Percentiles rank a stretch among this genome's conserved stretches.
These are phyloP conservation scores for Aspergillus hancockii DNA, from an alignment of 495 filamentous ascomycete genomes.

Conservation along the genomic window DNA sequence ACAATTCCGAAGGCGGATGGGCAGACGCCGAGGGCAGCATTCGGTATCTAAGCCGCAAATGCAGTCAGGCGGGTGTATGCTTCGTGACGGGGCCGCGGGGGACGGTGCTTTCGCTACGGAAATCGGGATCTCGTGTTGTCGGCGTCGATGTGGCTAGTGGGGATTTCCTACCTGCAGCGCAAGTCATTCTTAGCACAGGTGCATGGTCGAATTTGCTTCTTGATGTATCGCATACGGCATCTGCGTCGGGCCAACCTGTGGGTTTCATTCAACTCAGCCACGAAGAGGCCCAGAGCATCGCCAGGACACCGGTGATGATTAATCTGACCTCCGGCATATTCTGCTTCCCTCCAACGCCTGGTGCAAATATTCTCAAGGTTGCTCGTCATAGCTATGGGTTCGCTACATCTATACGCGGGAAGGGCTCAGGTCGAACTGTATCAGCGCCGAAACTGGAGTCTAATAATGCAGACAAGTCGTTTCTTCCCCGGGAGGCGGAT, in stretches of 20 bases:
- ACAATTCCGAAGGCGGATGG: slow-evolving; percentile 71
- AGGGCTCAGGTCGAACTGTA: slow-evolving; percentile 18
- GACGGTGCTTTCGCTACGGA: slow-evolving; percentile 26
- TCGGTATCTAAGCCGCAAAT: slow-evolving; percentile 49
- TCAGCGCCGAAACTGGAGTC: slow-evolving; percentile 32
- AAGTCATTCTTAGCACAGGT: slow-evolving; percentile 73
- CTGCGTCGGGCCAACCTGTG: slow-evolving; percentile 62
- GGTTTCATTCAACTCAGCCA: slow-evolving; percentile 66
- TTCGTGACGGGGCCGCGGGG: slow-evolving; percentile 33
- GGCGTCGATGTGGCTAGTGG: slow-evolving; percentile 58
- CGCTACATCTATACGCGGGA: slow-evolving; percentile 35
- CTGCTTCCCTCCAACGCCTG: slow-evolving; percentile 63
- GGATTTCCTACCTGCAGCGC: slow-evolving; percentile 55
- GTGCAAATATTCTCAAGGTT: slow-evolving; percentile 62
- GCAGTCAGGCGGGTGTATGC: slow-evolving; percentile 28
- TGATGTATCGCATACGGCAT: slow-evolving; percentile 45
- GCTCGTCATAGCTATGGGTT: slow-evolving; percentile 80
- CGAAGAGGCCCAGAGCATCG: slow-evolving; percentile 58
- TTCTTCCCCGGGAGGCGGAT: slow-evolving; percentile 59
- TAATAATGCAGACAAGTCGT: slow-evolving; percentile 31
- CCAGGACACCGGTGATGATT: slow-evolving; percentile 65
- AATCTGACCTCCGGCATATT: slow-evolving; percentile 75
- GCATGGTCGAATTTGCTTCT: slow-evolving; percentile 67
- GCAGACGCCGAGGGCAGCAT: slow-evolving; percentile 70
- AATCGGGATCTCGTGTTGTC: slow-evolving; percentile 29